Evolutionary conservation across 805 yeast genomes (phyloP), one percentile per base, ranked within the genome.

Genomic region (Teunomyces lycoperdinae): DNA sequence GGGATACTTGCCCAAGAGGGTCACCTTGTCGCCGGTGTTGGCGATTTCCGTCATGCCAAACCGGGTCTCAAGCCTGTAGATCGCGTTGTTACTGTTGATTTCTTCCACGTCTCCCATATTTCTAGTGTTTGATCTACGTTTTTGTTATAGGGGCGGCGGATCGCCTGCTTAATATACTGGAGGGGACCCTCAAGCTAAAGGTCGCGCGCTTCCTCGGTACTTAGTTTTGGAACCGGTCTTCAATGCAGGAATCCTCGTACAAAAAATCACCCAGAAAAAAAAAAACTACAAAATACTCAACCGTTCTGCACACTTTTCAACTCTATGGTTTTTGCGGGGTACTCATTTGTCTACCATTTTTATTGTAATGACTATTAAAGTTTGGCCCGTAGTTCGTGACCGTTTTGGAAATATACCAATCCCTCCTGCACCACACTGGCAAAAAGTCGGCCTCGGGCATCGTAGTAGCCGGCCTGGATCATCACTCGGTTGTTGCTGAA

Each of bases 341-440:
- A 34, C 13, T n/a, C 32, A 27, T 29, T 24, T 41, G 26, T 9
- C 30, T 26, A 27, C n/a, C 30, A 38, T 34, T 11, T 13, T 5
- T 34, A 34, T 13, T 34, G 14, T 34, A 34, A 34, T 34, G 11
- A 13, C 24, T 20, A 36, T 40, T 45, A 49, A n/a, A 61, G 42
- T 48, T 60, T 60, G 3, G 63, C 63, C 36, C 47, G 52, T 9
- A 42, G 49, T 40, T 58, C 62, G n/a, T 33, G 13, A 20, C 60
- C 60, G 38, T 50, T 40, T 42, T 57, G 57, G 49, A 61, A 60
- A 41, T 57, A 58, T 1, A 67, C 68, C 46, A 67, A 58, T 3
- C 71, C 71, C 53, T 68, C 72, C 52, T 68, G 72, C 2, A 66
- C 66, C 17, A 67, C 62, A 16, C 60, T 52, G 9, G 71, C 72